Evolutionary conservation across 2,329 filamentous ascomycete genomes (phyloP).

Genomic region (Venturia nashicola): DNA sequence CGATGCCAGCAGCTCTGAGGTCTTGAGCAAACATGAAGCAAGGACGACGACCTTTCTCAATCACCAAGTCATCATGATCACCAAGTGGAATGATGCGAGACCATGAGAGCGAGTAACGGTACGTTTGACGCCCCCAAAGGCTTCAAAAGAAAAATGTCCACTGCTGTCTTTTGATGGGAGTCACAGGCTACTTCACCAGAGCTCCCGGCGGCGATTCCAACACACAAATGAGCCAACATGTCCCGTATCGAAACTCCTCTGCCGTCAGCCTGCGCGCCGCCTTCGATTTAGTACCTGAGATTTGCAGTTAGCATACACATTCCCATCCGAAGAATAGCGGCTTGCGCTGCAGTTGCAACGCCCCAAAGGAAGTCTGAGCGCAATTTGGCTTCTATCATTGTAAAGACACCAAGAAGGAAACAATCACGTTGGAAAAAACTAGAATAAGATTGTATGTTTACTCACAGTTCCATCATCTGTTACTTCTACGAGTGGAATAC

Average conservation of each 20-base stretch:
- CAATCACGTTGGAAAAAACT: neutral
- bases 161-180: constrained; percentile 67
- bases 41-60: constrained; percentile 63
- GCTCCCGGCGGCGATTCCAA: constrained; percentile 69
- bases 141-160: constrained; percentile 70
- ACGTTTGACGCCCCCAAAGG: constrained; percentile 56
- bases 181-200: constrained; percentile 72
- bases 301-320: constrained; percentile 9
- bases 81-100: constrained; percentile 77
- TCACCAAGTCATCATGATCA: constrained; percentile 69
- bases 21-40: constrained; percentile 72
- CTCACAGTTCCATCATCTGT: neutral
- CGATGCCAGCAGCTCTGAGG: constrained; percentile 62
- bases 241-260: constrained; percentile 82
- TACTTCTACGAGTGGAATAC: neutral
- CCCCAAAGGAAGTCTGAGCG: constrained; percentile 29
- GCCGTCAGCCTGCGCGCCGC: constrained; percentile 60
- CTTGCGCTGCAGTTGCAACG: constrained; percentile 29
- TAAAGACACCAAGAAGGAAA: neutral
- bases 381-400: constrained; percentile 12
- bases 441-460: neutral
- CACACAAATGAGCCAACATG: constrained; percentile 67
- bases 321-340: neutral
- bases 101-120: constrained; percentile 78
- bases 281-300: constrained; percentile 76